Percentiles rank a stretch among this genome's conserved stretches.
Conservation (phyloP, 1,139 yeast genomes). For the Spathaspora sp. region DNA sequence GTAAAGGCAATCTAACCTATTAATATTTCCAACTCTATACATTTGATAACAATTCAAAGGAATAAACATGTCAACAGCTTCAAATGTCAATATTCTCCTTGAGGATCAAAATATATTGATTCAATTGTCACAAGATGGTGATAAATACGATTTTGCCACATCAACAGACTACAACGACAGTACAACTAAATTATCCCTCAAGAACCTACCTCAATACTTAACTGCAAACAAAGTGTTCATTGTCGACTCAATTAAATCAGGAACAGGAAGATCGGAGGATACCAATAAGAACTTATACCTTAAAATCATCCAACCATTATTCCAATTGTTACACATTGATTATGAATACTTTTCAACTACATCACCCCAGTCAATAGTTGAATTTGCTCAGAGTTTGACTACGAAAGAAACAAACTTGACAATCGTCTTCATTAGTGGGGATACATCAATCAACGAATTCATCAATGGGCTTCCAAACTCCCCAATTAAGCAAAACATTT, state of each 20-base stretch:
- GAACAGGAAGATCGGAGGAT: conserved; percentile 44
- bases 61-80: not conserved
- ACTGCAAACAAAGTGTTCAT: conserved; percentile 12
- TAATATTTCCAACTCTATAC: not conserved
- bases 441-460: conserved; percentile 79
- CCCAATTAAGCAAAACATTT: conserved; percentile 16
- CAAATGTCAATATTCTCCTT: not conserved
- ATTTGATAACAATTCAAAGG: not conserved
- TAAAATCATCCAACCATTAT: conserved; percentile 45
- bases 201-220: not conserved
- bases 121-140: not conserved
- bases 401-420: conserved; percentile 25
- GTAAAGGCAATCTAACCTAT: not conserved
- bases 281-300: conserved; percentile 37
- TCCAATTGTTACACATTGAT: conserved; percentile 31
- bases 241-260: conserved; percentile 60
- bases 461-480: conserved; percentile 47
- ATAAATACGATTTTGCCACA: not conserved
- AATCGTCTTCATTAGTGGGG: conserved; percentile 75
- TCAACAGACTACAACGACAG: not conserved
- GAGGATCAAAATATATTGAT: not conserved
- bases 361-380: conserved; percentile 28
- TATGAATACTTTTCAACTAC: conserved; percentile 44
- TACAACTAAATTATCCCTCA: not conserved
- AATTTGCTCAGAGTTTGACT: conserved; percentile 31